phyloP scores from a whole-genome alignment of 2,329 filamentous ascomycete genomes.

The Plenodomus lindquistii region DNA sequence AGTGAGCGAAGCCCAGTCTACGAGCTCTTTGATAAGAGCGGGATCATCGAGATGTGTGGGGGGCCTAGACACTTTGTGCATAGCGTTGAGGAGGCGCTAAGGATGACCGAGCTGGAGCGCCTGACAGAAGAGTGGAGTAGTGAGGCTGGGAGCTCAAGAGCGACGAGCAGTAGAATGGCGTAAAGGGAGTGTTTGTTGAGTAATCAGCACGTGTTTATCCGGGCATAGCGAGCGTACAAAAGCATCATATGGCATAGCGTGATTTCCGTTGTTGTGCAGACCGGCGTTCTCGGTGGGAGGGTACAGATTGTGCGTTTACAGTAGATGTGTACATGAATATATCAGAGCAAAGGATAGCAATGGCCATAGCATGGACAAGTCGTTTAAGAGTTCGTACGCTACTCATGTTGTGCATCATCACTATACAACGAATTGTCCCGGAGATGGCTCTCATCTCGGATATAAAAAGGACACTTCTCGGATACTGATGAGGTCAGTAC shows the following conservation, averaged over 20 bases:
- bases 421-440: too few species aligned
- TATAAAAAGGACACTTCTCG: too few species aligned
- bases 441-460: too few species aligned
- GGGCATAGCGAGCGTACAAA: background rate
- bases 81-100: constrained; percentile 82
- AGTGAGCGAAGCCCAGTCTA: constrained; percentile 63
- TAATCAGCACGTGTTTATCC: background rate
- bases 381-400: too few species aligned
- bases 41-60: constrained; percentile 83
- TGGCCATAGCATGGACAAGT: too few species aligned
- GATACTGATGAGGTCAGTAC: too few species aligned
- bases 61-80: constrained; percentile 77
- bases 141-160: constrained; percentile 28
- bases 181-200: background rate
- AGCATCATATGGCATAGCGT: background rate
- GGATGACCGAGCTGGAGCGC: constrained; percentile 75
- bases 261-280: background rate
- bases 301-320: too few species aligned
- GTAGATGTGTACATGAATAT: too few species aligned
- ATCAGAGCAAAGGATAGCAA: too few species aligned
- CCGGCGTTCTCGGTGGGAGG: too few species aligned
- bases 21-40: constrained; percentile 72
- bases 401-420: too few species aligned
- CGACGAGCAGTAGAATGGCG: constrained; percentile 6
- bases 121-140: constrained; percentile 43